Base-by-base conservation (phyloP, 2,329 filamentous ascomycete species). In the Colletotrichum cordylinicola region DNA sequence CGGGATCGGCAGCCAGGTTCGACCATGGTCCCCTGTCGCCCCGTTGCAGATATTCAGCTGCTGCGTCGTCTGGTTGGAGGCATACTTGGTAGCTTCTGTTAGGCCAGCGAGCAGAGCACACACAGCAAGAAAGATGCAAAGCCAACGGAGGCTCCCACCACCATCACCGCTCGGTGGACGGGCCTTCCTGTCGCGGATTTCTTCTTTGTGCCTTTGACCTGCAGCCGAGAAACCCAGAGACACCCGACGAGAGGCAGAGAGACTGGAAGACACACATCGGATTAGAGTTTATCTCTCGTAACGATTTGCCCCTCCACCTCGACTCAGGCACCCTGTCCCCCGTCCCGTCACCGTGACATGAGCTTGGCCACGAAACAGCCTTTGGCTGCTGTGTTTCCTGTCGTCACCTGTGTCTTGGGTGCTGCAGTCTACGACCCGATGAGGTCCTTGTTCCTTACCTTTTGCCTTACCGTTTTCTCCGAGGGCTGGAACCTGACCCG, bases 261-360 rank as follows among this genome's bases (percentile, higher is more conserved):
- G 56, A 72, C 33, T 24, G 33, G 21, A 16, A 35, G 62, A 48
- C 21, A 21, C 29, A 62, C 52, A 72, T 72, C 39, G 64, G 67
- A 33, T 67, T 72, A 75, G 60, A 67, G 67, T 75, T 75, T 66
- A 52, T 61, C 61, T 71, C 61, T 66, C 67, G 72, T 61, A 75
- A 74, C 72, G 52, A 61, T 71, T 43, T 75, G 16, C 72, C 72
- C 72, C 67, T 74, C 72, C 72, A 61, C 61, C 68, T 75, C 72
- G 72, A 75, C 72, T 75, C 72, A 67, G 48, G 65, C 29, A 48
- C 52, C 67, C 33, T 29, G 55, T 37, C 21, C 70, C 64, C 27
- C 29, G 70, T 65, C 73, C 70, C 70, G 70, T 69, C 70, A 60
- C 58, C 43, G 43, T 76, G 64, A 69, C 74, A 74, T 69, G 65